Conservation (phyloP, 2,329 filamentous ascomycete species). For the Hypoxylon sp. region DNA sequence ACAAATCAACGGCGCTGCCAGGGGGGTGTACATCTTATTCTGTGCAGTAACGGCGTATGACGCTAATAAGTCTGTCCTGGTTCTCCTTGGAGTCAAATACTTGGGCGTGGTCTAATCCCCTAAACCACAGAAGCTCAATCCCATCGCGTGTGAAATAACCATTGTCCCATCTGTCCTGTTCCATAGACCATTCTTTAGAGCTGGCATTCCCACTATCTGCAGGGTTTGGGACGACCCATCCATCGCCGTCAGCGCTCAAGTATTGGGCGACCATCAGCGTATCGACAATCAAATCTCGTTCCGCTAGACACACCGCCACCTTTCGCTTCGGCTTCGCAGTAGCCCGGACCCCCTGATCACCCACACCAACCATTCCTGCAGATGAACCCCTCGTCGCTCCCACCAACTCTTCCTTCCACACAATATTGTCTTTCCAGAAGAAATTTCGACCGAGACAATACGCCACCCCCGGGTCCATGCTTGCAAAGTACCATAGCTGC, state of each 20-base stretch:
- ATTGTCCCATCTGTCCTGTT: conserved; percentile 31
- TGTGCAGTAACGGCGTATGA: conserved; percentile 51
- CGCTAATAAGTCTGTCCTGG: conserved; percentile 49
- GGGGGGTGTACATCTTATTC: conserved; percentile 40
- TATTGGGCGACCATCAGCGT: conserved; percentile 71
- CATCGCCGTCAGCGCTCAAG: conserved; percentile 60
- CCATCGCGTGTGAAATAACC: conserved; percentile 54
- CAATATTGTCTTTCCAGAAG: conserved; percentile 79
- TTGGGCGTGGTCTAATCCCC: conserved; percentile 74
- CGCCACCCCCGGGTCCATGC: conserved; percentile 76
- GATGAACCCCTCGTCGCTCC: conserved; percentile 39
- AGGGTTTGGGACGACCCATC: conserved; percentile 47
- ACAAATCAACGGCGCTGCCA: conserved; percentile 25
- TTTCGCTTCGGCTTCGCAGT: conserved; percentile 35
- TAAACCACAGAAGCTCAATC: conserved; percentile 73
- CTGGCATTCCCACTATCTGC: conserved; percentile 31
- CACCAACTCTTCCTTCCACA: conserved; percentile 77
- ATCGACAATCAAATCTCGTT: conserved; percentile 76
- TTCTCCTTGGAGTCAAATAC: conserved; percentile 63
- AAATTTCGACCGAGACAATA: conserved; percentile 76
- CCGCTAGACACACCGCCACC: conserved; percentile 72
- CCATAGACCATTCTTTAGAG: conserved; percentile 51
- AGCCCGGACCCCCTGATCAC: conserved; percentile 25
- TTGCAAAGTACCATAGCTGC: conserved; percentile 79
- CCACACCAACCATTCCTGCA: conserved; percentile 24